Base-by-base conservation (phyloP, 306 rosid genomes). In the Corylus heterophylla region DNA sequence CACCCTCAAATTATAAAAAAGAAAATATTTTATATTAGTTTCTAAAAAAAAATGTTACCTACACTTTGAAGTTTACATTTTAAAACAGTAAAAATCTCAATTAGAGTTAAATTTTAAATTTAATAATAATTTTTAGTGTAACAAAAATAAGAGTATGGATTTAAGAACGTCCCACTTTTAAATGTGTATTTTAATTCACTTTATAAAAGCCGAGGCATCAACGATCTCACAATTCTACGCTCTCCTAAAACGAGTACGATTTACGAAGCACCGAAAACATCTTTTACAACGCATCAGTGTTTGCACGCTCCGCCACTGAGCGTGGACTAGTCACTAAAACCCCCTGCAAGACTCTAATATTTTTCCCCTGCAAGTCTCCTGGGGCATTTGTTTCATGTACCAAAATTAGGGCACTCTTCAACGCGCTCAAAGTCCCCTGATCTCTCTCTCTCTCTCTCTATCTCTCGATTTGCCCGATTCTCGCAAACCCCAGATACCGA, bases 381-480 rank as follows among this genome's bases (percentile, higher is more conserved):
- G 8, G 18, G 17, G 44, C 31, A 27, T 54, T 54, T 14, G 10
- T 18, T 0, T 22, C 20, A 29, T 17, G 14, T 63, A 54, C 16
- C 25, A 22, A 74, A 81, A 79, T 62, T 76, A 74, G 62, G 63
- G 74, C 86, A 58, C 17, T 51, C 63, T 50, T 55, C 85, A 49
- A 76, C 47, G 50, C 68, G 54, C 79, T 63, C 12, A 39, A 25
- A 12, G 25, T 59, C 61, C 45, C 54, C 61, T 35, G 37, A 13
- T 9, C 13, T 35, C 76, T 3, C 31, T 59, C 27, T 42, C 37
- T 78, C 81, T 2, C 29, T 0, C 22, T 59, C 27, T 44, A 27
- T 79, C 81, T 55, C 83, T 52, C 51, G 73, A 37, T 80, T 56
- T 71, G 77, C 47, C 44, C 78, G 54, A 86, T 73, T 83, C 77